Base-by-base conservation (phyloP, 805 yeast species). In the Pichia sporocuriosa region DNA sequence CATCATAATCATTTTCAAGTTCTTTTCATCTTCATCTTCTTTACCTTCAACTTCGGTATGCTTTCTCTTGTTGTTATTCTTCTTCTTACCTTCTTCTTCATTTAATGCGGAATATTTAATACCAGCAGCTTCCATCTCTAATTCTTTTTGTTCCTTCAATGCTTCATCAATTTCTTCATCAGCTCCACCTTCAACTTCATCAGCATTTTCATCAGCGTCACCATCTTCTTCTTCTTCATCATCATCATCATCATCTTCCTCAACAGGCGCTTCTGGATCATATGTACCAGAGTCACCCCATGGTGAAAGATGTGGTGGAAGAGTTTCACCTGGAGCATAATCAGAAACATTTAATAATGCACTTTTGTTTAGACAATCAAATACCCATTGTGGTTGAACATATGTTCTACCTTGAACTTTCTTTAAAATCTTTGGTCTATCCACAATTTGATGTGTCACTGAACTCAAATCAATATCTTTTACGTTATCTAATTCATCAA, bases 231-330 rank as follows among this genome's bases (percentile, higher is more conserved):
- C 78, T 3, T 57, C 73, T 16, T 61, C 77, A 13, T 59, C 73
- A 4, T 55, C 70, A 8, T 61, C 75, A 2, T 55, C 73, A 10
- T 62, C 75, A 15, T 37, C 63, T 6, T 55, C 65, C 26, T 55
- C 72, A 12, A 61, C 54, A 25, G 63, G 63, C 25, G 76, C 82
- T 43, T 72, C 79, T 55, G 98, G 97, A 63, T 90, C 79, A 66
- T 93, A 93, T 41, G 81, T 82, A 54, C 83, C 87, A 36, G 89
- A 75, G 67, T 93, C 98, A 53, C 97, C 97, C 97, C 98, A 93
- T 69, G 98, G 98, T 39, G 96, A 85, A 56, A 93, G 70, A 65
- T 93, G 98, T 28, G 98, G 97, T 34, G 98, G 98, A 50, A 93
- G 71, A 4, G 86, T 69, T 66, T 90, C 97, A 43, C 98, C 98